Base-by-base conservation (phyloP, 306 rosid genomes). In the Datisca glomerata region DNA sequence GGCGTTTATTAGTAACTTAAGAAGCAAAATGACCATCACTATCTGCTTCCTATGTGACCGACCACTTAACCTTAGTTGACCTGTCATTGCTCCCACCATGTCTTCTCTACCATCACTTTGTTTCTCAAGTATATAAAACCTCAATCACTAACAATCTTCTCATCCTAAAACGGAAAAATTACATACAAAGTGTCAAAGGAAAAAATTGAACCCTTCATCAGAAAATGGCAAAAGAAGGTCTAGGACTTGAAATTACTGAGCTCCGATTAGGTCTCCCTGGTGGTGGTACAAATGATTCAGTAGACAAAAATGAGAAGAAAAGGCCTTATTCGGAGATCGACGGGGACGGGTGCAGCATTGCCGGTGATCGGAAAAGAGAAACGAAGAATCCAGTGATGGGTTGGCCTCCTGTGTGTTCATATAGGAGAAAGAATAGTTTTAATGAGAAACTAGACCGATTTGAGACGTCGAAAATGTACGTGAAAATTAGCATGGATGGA, bases 361-460 rank as follows among this genome's bases (percentile, higher is more conserved):
- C 42, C 10, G 49, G 24, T 20, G 63, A 61, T 10, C 38, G 22
- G 52, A 64, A 67, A 46, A 29, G 33, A 2, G 19, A 53, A 42
- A 24, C 18, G 9, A 70, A 76, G 58, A 74, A 35, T 27, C 69
- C 70, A 17, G 79, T 69, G 1, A 85, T 80, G 42, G 97, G 97
- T 46, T 89, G 97, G 97, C 97, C 97, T 41, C 97, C 97, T 16
- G 77, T 89, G 53, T 83, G 97, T 61, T 83, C 89, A 0, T 80
- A 77, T 43, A 32, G 97, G 34, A 83, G 35, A 72, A 87, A 71
- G 81, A 77, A 64, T 6, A 70, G 70, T 22, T 32, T 77, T 32
- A 65, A 52, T 2, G 74, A 63, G n/a, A 44, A 55, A 14, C 38
- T 34, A 27, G 46, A 51, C 18, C 31, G 16, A 18, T 12, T 0